Evolutionary conservation across 371 early-diverging fungal species (phyloP), one percentile per base, ranked within the genome.

Genomic region (Coemansia sp.): DNA sequence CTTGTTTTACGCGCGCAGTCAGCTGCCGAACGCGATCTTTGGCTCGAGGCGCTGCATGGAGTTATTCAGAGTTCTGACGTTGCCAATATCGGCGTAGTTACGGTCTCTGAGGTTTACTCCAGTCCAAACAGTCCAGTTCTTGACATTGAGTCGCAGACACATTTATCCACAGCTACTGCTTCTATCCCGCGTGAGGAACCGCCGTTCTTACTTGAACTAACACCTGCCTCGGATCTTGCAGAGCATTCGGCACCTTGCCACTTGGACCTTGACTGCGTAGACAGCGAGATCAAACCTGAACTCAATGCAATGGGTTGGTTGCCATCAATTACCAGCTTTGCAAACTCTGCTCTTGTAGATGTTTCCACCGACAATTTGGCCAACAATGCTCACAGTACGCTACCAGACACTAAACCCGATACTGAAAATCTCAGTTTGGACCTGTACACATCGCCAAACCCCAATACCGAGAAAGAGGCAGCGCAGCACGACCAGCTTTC

Each of bases 1-100:
- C 13, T 69, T 65, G 63, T 69, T 5, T 47, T 77, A 52, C 77
- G 77, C 4, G 69, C 77, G 2, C 62, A 26, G 52, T 45, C 68
- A 0, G 11, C 63, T 1, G 53, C 57, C 18, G 77, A 77, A 10
- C 61, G 69, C 27, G 47, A 59, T 5, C 45, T 50, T 24, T 74
- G 75, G 75, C 40, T 63, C 18, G 48, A 31, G 2, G 60, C 66
- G 0, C 24, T 74, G n/a, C 56, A 60, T 3, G 40, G 22, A 6
- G 69, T 58, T 8, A 21, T 52, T 16, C 66, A 18, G 31, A 18
- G 27, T 7, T 26, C n/a, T 24, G 58, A 4, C 4, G 16, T 2
- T 40, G 26, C 22, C 40, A 34, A 58, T 14, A 24, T 21, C 3
- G 7, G 22, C 4, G 10, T 42, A 34, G 24, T 16, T 24, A 18